These are phyloP conservation scores for Microdochium paspali DNA, from an alignment of 2,329 filamentous ascomycete genomes.

Conservation along the genomic window DNA sequence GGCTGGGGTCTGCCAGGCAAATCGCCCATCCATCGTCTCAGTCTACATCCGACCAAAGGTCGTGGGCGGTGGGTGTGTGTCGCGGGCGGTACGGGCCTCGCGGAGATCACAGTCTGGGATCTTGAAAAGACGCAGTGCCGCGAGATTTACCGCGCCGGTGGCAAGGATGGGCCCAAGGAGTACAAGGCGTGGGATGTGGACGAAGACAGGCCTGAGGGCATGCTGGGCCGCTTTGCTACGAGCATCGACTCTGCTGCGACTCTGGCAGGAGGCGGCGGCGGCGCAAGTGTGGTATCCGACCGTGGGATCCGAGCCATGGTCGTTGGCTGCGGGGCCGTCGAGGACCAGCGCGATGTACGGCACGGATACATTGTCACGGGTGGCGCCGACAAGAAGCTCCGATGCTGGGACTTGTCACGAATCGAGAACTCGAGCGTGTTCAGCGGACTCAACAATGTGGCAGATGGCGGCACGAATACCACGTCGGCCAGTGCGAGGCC, in stretches of 20 bases:
- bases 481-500: constrained; percentile 55
- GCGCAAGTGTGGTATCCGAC: constrained; percentile 36
- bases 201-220: constrained; percentile 76
- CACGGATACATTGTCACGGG: constrained; percentile 81
- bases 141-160: constrained; percentile 73
- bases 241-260: constrained; percentile 53
- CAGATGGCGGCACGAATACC: constrained; percentile 23
- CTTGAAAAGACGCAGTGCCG: constrained; percentile 81
- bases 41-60: constrained; percentile 68
- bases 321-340: constrained; percentile 59
- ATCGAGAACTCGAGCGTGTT: constrained; percentile 72
- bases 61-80: constrained; percentile 81
- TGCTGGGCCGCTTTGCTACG: constrained; percentile 78
- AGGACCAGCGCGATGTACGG: constrained; percentile 63
- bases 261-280: constrained; percentile 23
- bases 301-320: constrained; percentile 67
- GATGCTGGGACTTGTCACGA: constrained; percentile 84
- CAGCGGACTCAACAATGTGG: constrained; percentile 50
- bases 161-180: constrained; percentile 50
- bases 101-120: constrained; percentile 93
- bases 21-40: constrained; percentile 68
- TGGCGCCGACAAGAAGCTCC: constrained; percentile 80
- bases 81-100: constrained; percentile 75
- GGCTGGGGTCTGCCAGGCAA: constrained; percentile 82
- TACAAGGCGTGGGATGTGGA: constrained; percentile 87